Conservation (phyloP, 495 filamentous ascomycete species). For the Chlorociboria aeruginascens region DNA sequence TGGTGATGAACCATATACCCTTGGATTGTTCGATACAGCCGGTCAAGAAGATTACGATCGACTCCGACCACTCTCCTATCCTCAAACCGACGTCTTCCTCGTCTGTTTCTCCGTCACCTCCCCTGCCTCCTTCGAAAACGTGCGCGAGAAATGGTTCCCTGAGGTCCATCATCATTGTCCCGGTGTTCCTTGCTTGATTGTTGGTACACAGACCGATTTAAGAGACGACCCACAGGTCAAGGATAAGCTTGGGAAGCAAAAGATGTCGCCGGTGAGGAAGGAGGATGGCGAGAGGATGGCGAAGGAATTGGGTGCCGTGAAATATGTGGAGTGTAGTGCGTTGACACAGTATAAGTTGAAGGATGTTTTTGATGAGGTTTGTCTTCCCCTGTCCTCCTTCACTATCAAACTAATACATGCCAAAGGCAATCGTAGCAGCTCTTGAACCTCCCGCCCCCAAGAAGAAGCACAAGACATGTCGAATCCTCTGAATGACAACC, state of each 20-base stretch:
- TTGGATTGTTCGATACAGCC: slow-evolving; percentile 95
- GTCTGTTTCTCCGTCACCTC: slow-evolving; percentile 98
- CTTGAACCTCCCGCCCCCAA: slow-evolving; percentile 72
- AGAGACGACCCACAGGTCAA: slow-evolving; percentile 78
- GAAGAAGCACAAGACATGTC: slow-evolving; percentile 43
- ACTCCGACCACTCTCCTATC: slow-evolving; percentile 89
- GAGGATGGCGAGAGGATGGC: slow-evolving; percentile 95
- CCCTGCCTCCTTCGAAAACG: slow-evolving; percentile 98
- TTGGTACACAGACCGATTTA: slow-evolving; percentile 95
- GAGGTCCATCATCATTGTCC: slow-evolving; percentile 98
- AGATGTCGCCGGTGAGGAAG: slow-evolving; percentile 82
- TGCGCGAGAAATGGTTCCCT: slow-evolving; percentile 97
- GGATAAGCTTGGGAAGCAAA: slow-evolving; percentile 88
- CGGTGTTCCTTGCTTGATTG: slow-evolving; percentile 93
- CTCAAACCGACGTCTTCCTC: slow-evolving; percentile 96
- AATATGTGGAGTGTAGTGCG: slow-evolving; percentile 97
- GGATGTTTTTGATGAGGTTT: slow-evolving; percentile 98
- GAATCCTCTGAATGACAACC: slow-evolving; percentile 31
- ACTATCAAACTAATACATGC: background rate
- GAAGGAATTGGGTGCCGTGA: slow-evolving; percentile 88
- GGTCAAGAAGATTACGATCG: slow-evolving; percentile 99
- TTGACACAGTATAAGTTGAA: slow-evolving; percentile 97
- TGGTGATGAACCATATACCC: slow-evolving; percentile 94
- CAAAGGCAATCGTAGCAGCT: slow-evolving; percentile 77
- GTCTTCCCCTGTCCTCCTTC: background rate